Evolutionary conservation across 345 rosid genomes (phyloP), one percentile per base, ranked within the genome.

Genomic region (Boechera divaricarpa): DNA sequence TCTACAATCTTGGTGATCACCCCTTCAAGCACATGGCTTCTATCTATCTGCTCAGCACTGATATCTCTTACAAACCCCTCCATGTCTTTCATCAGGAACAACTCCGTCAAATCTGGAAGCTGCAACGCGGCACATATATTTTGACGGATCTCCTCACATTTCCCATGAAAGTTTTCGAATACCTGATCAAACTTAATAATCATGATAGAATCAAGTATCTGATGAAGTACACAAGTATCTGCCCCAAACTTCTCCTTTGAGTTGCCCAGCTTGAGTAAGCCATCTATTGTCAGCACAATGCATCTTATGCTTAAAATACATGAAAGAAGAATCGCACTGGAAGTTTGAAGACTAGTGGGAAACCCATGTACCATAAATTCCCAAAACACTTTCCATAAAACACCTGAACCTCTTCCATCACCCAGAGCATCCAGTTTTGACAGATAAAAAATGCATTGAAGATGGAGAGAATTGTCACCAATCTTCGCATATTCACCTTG

Each of bases 321-420:
- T 78, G 99, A 91, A 78, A 95, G 86, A 77, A 91, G 85, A 75
- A 83, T 67, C 64, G 87, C 90, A 77, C 97, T 89, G 48, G 89
- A 75, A 64, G 82, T 70, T 67, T 73, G 87, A 78, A 83, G 85
- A 81, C 85, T 82, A 79, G 81, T 81, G 16, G 99, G 98, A 79
- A 87, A 87, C 74, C 99, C 99, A 87, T 92, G 97, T 82, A 90
- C 71, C 85, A 88, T 85, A 70, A 86, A 87, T 77, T 88, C 96
- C 91, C 90, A 88, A 51, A 88, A 85, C 78, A 87, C 86, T 87
- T 86, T 91, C 74, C 82, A 78, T 39, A 77, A 79, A 67, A 84
- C 77, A 58, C 91, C 88, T 2, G 86, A 79, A 76, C 93, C 84
- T 79, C 87, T 81, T 81, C 84, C 87, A 75, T 87, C 89, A 39